Evolutionary conservation across 345 rosid genomes (phyloP).

Genomic region (Stellera chamaejasme): DNA sequence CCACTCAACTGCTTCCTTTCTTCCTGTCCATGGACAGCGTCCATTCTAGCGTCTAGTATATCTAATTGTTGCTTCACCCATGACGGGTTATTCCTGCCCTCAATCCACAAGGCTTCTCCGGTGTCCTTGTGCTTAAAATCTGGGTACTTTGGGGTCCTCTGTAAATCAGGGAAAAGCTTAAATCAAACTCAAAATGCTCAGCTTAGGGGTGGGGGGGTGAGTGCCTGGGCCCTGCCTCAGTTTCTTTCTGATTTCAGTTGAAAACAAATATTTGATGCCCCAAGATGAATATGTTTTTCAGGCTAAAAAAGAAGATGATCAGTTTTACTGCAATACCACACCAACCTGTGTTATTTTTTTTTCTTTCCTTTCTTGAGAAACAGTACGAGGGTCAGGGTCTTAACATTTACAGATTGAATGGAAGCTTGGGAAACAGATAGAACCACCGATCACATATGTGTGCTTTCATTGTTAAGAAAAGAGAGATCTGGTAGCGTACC

Average conservation of each 20-base stretch:
- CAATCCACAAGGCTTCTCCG: conserved; percentile 63
- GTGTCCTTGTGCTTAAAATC: conserved; percentile 75
- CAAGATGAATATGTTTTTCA: background rate
- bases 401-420: background rate
- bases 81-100: conserved; percentile 48
- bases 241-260: background rate
- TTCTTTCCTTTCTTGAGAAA: too few species aligned
- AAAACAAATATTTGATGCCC: background rate
- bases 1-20: conserved; percentile 19
- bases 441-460: background rate
- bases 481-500: conserved; percentile 20
- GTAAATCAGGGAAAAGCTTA: conserved; percentile 13
- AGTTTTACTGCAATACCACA: background rate
- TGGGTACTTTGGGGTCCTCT: conserved; percentile 58
- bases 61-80: conserved; percentile 56
- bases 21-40: conserved; percentile 21
- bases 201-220: background rate
- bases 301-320: background rate
- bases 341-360: background rate
- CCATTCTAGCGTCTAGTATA: conserved; percentile 39
- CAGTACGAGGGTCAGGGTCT: too few species aligned
- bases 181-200: background rate
- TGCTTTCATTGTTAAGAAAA: background rate
- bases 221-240: background rate
- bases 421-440: background rate